Evolutionary conservation across 371 early-diverging fungal species (phyloP).

Genomic region (Rhizopus delemar): DNA sequence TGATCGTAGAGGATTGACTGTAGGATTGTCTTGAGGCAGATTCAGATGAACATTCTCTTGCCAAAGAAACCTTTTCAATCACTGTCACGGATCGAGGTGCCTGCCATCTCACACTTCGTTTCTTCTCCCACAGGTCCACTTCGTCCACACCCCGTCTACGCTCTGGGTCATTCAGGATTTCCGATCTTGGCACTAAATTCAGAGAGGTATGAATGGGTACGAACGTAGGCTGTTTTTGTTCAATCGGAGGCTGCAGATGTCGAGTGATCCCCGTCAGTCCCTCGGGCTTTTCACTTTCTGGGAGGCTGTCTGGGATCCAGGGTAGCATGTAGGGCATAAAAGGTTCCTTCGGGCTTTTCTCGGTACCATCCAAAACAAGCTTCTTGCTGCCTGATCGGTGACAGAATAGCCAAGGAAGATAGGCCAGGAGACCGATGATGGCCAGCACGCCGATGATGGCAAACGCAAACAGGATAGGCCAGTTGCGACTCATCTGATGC

Average conservation of each 20-base stretch:
- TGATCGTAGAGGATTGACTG: slow-evolving; percentile 12
- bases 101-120: slow-evolving; percentile 16
- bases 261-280: background rate
- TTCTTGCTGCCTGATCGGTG: background rate
- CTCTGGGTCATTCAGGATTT: slow-evolving; percentile 39
- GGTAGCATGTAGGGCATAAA: background rate
- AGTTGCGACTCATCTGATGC: background rate
- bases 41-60: slow-evolving; percentile 26
- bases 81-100: background rate
- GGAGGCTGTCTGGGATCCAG: background rate
- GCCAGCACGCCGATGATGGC: slow-evolving; percentile 38
- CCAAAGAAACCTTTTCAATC: slow-evolving; percentile 16
- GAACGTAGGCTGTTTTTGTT: slow-evolving; percentile 6
- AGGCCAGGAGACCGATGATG: slow-evolving; percentile 22
- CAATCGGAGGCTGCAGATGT: background rate
- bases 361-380: background rate
- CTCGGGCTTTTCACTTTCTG: background rate
- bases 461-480: slow-evolving; percentile 33
- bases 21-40: slow-evolving; percentile 4
- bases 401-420: slow-evolving; percentile 28
- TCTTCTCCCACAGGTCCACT: slow-evolving; percentile 42
- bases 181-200: slow-evolving; percentile 39
- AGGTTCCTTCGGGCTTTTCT: background rate
- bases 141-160: slow-evolving; percentile 49
- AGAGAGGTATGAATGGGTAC: slow-evolving; percentile 28